Conservation (phyloP, 2,329 filamentous ascomycete genomes). For the Penicillium sp. region DNA sequence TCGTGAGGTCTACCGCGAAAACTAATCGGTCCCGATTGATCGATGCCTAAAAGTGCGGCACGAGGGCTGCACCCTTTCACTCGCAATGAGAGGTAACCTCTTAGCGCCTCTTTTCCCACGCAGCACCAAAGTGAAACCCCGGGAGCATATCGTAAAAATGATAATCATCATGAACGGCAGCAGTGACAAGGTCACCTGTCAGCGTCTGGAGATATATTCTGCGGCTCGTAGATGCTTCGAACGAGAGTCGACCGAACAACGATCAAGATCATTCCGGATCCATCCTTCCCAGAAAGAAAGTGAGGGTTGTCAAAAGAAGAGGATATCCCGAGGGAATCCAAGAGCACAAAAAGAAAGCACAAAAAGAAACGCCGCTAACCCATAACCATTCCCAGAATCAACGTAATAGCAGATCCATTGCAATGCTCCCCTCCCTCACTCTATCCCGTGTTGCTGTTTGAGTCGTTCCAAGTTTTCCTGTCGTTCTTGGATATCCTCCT, state of each 20-base stretch:
- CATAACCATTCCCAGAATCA: slow-evolving; percentile 31
- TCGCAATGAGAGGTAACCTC: too few relatives aligned
- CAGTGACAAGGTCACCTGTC: slow-evolving; percentile 10
- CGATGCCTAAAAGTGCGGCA: too few relatives aligned
- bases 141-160: too few relatives aligned
- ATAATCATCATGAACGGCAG: slow-evolving; percentile 3
- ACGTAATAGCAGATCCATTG: slow-evolving; percentile 26
- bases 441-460: slow-evolving; percentile 96
- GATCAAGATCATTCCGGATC: slow-evolving; percentile 12
- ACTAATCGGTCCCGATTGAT: too few relatives aligned
- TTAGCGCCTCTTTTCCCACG: too few relatives aligned
- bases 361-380: slow-evolving; percentile 35
- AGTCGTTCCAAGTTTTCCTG: slow-evolving; percentile 97
- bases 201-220: slow-evolving; percentile 13
- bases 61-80: too few relatives aligned
- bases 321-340: slow-evolving; percentile 26
- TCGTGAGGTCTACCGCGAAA: too few relatives aligned
- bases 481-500: slow-evolving; percentile 88
- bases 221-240: background rate
- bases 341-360: slow-evolving; percentile 10
- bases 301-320: slow-evolving; percentile 23
- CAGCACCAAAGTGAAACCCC: too few relatives aligned
- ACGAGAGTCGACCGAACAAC: slow-evolving; percentile 2
- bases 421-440: slow-evolving; percentile 57
- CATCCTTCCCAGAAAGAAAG: slow-evolving; percentile 20